phyloP scores from a whole-genome alignment of 768 basidiomycete genomes.

The Daedaleopsis sinensis region DNA sequence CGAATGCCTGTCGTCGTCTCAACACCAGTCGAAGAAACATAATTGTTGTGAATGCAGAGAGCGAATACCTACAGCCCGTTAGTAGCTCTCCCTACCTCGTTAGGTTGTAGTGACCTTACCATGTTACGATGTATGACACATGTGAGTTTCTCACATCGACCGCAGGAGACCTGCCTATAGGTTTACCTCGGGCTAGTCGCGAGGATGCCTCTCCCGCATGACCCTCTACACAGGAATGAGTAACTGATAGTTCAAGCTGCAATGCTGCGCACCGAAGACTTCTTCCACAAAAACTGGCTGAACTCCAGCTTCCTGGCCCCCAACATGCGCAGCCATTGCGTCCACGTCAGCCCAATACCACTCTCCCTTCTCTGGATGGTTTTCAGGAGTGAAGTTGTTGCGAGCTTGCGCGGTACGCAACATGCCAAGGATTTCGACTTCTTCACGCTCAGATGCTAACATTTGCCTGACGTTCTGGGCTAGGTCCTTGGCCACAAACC shows the following conservation, averaged over 20 bases:
- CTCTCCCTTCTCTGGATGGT: slow-evolving; percentile 72
- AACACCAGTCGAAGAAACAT: slow-evolving; percentile 78
- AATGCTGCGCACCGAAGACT: slow-evolving; percentile 74
- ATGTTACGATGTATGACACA: slow-evolving; percentile 92
- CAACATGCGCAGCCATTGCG: slow-evolving; percentile 76
- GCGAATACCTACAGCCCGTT: slow-evolving; percentile 68
- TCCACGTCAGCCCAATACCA: slow-evolving; percentile 95
- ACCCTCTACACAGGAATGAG: slow-evolving; percentile 59
- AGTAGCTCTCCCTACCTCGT: not conserved
- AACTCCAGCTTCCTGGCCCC: slow-evolving; percentile 69
- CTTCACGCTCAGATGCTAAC: slow-evolving; percentile 43
- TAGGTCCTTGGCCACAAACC: slow-evolving; percentile 74
- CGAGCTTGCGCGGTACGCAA: slow-evolving; percentile 74
- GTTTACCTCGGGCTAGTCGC: slow-evolving; percentile 69
- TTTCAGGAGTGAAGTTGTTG: slow-evolving; percentile 88
- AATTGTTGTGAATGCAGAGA: slow-evolving; percentile 80
- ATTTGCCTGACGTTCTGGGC: slow-evolving; percentile 34
- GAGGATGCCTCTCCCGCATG: slow-evolving; percentile 73
- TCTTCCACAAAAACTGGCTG: slow-evolving; percentile 92
- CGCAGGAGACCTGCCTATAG: slow-evolving; percentile 79
- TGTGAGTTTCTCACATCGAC: slow-evolving; percentile 94
- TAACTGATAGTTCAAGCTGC: not conserved
- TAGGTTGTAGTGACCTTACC: slow-evolving; percentile 47
- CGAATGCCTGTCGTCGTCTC: slow-evolving; percentile 54
- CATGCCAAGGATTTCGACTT: slow-evolving; percentile 85